Conservation (phyloP, 2,329 filamentous ascomycete genomes). For the Calcarisporium arbuscula region DNA sequence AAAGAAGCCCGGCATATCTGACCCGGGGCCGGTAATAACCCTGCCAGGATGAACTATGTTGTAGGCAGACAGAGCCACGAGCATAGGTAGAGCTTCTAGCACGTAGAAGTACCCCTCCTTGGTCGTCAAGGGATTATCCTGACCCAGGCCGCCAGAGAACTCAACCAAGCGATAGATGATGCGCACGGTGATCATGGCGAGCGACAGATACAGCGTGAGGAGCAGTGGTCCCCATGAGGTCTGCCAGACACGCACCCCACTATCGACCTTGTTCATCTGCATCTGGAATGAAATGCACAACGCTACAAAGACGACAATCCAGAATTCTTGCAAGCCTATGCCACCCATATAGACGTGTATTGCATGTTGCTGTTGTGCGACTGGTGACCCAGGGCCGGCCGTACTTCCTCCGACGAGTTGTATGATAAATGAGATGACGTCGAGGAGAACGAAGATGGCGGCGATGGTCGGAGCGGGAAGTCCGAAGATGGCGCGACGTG, state of each 20-base stretch:
- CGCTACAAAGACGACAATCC: slow-evolving; percentile 39
- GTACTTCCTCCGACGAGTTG: slow-evolving; percentile 28
- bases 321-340: slow-evolving; percentile 43
- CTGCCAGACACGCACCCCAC: no score
- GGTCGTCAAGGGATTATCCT: slow-evolving; percentile 13
- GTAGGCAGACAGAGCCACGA: slow-evolving; percentile 32
- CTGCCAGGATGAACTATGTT: slow-evolving; percentile 36
- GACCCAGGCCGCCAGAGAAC: slow-evolving; percentile 38
- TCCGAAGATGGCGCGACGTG: slow-evolving; percentile 26
- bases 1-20: slow-evolving; percentile 18
- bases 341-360: slow-evolving; percentile 47
- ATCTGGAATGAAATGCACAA: slow-evolving; percentile 22
- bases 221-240: slow-evolving; percentile 12
- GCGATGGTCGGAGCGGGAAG: slow-evolving; percentile 30
- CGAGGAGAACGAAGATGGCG: slow-evolving; percentile 32
- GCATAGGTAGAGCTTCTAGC: slow-evolving; percentile 38
- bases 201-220: slow-evolving; percentile 26
- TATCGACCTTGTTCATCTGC: no score
- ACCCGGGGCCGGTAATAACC: slow-evolving; percentile 11
- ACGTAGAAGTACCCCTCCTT: slow-evolving; percentile 42
- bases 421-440: slow-evolving; percentile 28
- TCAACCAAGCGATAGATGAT: slow-evolving; percentile 51
- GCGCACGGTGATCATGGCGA: slow-evolving; percentile 33
- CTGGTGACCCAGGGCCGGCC: slow-evolving; percentile 17
- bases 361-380: slow-evolving; percentile 20